Percentiles rank a stretch among this genome's conserved stretches.
phyloP scores from a whole-genome alignment of 192 early-diverging fungal genomes.

The Radiomyces spectabilis region DNA sequence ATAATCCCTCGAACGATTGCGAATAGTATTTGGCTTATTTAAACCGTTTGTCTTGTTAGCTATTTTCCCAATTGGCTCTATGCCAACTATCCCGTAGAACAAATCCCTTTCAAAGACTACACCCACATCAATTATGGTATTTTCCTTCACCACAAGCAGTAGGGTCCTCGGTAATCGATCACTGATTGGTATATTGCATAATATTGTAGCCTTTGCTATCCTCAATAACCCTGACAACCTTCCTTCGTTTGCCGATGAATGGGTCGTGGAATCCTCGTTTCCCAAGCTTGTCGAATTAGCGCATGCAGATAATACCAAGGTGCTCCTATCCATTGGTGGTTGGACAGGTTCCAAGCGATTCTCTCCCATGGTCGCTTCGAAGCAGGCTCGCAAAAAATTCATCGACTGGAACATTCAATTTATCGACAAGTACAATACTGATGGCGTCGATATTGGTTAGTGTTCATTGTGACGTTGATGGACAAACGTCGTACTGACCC shows the following conservation, averaged over 20 bases:
- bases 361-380: slow-evolving; percentile 43
- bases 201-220: slow-evolving; percentile 36
- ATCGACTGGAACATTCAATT: slow-evolving; percentile 50
- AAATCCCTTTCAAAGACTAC: slow-evolving; percentile 23
- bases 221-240: slow-evolving; percentile 35
- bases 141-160: background rate
- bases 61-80: slow-evolving; percentile 37
- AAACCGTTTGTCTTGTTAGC: no score
- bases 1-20: background rate
- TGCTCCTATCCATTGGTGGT: slow-evolving; percentile 61
- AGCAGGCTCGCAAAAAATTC: slow-evolving; percentile 42
- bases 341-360: slow-evolving; percentile 70
- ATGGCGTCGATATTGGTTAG: slow-evolving; percentile 54
- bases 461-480: background rate
- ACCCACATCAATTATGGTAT: slow-evolving; percentile 36
- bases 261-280: slow-evolving; percentile 12
- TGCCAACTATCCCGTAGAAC: slow-evolving; percentile 20
- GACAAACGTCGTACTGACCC: slow-evolving; percentile 17
- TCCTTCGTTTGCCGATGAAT: slow-evolving; percentile 25
- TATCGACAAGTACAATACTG: slow-evolving; percentile 45
- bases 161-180: no score
- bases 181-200: background rate
- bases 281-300: slow-evolving; percentile 39
- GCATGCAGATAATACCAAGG: slow-evolving; percentile 36
- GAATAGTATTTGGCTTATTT: no score